Evolutionary conservation across 1,139 yeast genomes (phyloP).

Genomic region (Suhomyces taliae): DNA sequence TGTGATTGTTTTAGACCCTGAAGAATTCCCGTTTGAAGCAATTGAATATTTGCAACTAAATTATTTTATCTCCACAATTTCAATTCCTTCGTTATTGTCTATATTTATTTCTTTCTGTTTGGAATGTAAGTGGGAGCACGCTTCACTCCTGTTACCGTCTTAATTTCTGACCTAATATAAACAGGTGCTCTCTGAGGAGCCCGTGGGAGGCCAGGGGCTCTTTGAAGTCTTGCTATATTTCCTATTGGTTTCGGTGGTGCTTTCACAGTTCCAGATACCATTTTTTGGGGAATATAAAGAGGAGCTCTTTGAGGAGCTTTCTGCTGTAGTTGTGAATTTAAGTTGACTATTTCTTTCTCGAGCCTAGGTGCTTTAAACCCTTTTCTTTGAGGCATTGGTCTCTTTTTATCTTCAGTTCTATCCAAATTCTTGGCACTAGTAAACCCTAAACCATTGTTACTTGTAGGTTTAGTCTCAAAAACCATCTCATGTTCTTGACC

Average conservation of each 20-base stretch:
- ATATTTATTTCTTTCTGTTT: conserved; percentile 12
- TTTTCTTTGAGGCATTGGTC: neutral
- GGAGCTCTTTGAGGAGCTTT: conserved; percentile 5
- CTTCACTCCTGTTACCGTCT: neutral
- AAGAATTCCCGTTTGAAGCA: too few species aligned
- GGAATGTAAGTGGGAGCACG: conserved; percentile 30
- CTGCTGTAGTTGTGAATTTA: neutral
- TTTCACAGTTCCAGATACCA: neutral
- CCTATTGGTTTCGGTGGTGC: neutral
- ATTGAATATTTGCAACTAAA: too few species aligned
- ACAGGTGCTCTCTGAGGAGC: too few species aligned
- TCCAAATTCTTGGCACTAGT: conserved; percentile 14
- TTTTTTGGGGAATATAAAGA: conserved; percentile 1
- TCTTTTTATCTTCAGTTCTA: conserved; percentile 3
- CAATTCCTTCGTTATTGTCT: neutral
- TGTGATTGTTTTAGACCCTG: too few species aligned
- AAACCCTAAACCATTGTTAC: conserved; percentile 9
- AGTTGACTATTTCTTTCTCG: neutral
- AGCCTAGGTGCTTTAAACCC: conserved; percentile 10
- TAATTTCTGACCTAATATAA: too few species aligned
- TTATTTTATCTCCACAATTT: too few species aligned
- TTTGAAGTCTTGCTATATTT: neutral
- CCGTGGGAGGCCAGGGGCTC: neutral
- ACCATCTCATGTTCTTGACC: conserved; percentile 12
- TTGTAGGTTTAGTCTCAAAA: conserved; percentile 5